These are phyloP conservation scores for Trifolium dubium DNA, from an alignment of 306 rosid species.

Conservation along the genomic window DNA sequence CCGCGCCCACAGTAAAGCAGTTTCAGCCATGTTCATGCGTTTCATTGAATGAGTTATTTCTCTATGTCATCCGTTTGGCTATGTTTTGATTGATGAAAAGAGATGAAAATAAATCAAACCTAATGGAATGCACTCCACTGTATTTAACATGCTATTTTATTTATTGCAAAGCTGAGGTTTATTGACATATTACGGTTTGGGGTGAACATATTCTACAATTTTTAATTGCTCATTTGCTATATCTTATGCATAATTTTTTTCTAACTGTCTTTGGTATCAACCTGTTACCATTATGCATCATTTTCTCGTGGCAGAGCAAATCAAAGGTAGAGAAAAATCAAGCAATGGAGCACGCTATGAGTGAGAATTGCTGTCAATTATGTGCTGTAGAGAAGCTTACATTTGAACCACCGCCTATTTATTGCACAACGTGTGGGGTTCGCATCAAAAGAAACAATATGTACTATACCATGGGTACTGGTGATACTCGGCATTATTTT, in stretches of 20 bases:
- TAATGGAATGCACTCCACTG: neutral
- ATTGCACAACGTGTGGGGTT: slow-evolving; percentile 90
- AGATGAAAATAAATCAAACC: neutral
- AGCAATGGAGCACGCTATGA: slow-evolving; percentile 93
- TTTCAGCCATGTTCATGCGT: neutral
- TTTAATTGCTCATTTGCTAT: neutral
- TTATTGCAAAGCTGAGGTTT: neutral
- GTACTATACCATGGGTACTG: slow-evolving; percentile 92
- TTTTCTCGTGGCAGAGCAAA: slow-evolving; percentile 70
- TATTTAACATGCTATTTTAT: slow-evolving; percentile 26
- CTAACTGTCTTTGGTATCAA: slow-evolving; percentile 8
- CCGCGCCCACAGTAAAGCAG: too few relatives aligned
- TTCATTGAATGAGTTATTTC: slow-evolving; percentile 32
- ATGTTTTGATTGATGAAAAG: neutral
- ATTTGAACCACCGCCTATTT: slow-evolving; percentile 95
- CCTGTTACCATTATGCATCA: slow-evolving; percentile 12
- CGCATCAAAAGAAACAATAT: slow-evolving; percentile 91
- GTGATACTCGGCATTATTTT: slow-evolving; percentile 91
- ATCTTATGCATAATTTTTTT: neutral
- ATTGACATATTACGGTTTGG: slow-evolving; percentile 6
- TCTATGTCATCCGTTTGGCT: slow-evolving; percentile 1
- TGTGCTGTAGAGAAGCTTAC: slow-evolving; percentile 98
- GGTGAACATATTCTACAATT: slow-evolving; percentile 1
- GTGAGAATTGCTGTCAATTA: slow-evolving; percentile 97
- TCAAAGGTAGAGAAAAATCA: slow-evolving; percentile 96